Base-by-base conservation (phyloP, 441 rosid species). In the Populus hybrid region DNA sequence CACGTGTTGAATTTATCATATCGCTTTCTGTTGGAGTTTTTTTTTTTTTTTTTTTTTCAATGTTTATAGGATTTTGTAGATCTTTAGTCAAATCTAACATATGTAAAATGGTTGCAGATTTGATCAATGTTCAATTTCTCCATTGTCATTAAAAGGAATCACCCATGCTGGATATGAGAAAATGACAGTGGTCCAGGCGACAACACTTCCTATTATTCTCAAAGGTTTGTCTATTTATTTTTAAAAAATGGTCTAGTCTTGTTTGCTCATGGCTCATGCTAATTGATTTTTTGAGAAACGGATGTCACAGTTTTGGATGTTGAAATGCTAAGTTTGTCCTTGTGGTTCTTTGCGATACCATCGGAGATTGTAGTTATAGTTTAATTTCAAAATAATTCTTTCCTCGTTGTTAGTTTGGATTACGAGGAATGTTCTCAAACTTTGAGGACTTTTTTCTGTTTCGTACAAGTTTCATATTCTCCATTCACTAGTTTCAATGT, bases 161-260 rank as follows among this genome's bases (percentile, higher is more conserved):
- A 92, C 85, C 86, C 94, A 90, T 83, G 97, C 92, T 6, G 98
- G 99, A 73, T 94, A 89, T 85, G 94, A 90, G 90, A 93, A 87
- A 75, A 89, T 95, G 98, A 94, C 97, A 28, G 81, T 93, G 77
- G 99, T 95, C 53, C 99, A 95, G 81, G 99, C 90, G 82, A 97
- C 99, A 75, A 88, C 97, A 66, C 96, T 95, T 81, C 95, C 97
- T 6, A 76, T 83, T 50, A 89, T 89, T 69, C 94, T 94, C 35
- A 89, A 93, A 90, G 99, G 98, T 93, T 71, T 67, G 59, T 72
- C 74, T 59, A 53, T 74, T 23, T 76, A 28, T 63, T 14, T 38
- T 75, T 50, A 1, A 4, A 4, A 50, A 50, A 12, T 65, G 53
- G 23, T 74, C 64, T 14, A 23, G 56, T 74, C 20, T 21, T 50